phyloP scores from a whole-genome alignment of 2,329 filamentous ascomycete species.

The Penicillium sclerotiorum region DNA sequence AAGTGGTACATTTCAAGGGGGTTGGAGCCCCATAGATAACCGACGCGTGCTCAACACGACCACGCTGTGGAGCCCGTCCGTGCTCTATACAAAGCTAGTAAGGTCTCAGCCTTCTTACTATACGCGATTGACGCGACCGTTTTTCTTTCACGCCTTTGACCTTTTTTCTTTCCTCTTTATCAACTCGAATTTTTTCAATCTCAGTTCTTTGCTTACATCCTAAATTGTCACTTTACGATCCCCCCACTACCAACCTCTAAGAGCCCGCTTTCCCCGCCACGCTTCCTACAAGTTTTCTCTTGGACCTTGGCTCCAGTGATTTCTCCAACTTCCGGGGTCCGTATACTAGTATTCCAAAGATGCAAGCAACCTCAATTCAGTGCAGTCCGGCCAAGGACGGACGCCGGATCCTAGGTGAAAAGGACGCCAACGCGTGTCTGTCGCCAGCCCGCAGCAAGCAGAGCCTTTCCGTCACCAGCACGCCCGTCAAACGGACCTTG shows the following conservation, averaged over 20 bases:
- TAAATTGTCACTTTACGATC: too few species aligned
- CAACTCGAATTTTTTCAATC: background rate
- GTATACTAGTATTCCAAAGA: conserved; percentile 14
- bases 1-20: background rate
- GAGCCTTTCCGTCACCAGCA: conserved; percentile 21
- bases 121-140: conserved; percentile 32
- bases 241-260: background rate
- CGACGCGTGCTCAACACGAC: conserved; percentile 31
- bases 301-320: conserved; percentile 2
- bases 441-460: conserved; percentile 32
- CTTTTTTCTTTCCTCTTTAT: background rate
- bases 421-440: conserved; percentile 45
- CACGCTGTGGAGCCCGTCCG: conserved; percentile 26
- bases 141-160: conserved; percentile 6
- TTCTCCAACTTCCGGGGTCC: conserved; percentile 1
- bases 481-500: conserved; percentile 32
- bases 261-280: background rate
- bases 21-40: background rate
- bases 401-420: conserved; percentile 45
- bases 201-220: background rate
- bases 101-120: conserved; percentile 20
- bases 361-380: conserved; percentile 27
- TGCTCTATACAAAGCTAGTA: conserved; percentile 32
- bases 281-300: conserved; percentile 4
- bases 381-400: conserved; percentile 40